phyloP scores from a whole-genome alignment of 192 early-diverging fungal species.

The Coemansia sp. region DNA sequence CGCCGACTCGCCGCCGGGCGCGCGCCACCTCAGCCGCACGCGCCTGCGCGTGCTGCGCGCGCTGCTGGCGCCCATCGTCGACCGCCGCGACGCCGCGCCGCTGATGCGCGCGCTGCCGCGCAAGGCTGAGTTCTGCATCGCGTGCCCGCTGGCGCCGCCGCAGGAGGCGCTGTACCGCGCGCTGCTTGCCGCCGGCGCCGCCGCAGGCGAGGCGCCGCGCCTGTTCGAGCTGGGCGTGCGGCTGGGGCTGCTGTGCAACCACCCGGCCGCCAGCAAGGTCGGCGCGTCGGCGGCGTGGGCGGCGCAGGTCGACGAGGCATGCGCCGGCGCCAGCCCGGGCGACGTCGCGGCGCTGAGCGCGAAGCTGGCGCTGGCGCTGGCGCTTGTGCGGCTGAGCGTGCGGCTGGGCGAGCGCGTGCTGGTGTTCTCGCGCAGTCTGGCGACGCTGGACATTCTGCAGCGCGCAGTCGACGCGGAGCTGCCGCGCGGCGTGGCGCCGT shows the following conservation, averaged over 20 bases:
- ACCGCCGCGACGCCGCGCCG: conserved; percentile 55
- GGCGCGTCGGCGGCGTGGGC: background rate
- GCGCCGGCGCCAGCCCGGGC: background rate
- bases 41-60: conserved; percentile 62
- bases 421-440: conserved; percentile 70
- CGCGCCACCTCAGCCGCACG: conserved; percentile 15
- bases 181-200: conserved; percentile 11
- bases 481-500: background rate
- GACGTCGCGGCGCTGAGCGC: conserved; percentile 15
- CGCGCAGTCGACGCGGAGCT: background rate
- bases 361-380: conserved; percentile 61
- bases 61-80: conserved; percentile 66
- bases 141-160: conserved; percentile 58
- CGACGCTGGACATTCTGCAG: conserved; percentile 59
- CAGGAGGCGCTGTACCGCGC: conserved; percentile 64
- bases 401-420: conserved; percentile 65
- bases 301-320: background rate
- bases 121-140: conserved; percentile 73
- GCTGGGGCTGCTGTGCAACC: conserved; percentile 62
- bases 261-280: conserved; percentile 59
- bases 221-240: conserved; percentile 28
- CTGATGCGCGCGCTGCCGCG: conserved; percentile 61
- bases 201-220: conserved; percentile 1
- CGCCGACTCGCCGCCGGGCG: conserved; percentile 45
- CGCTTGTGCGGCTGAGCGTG: conserved; percentile 58